Percentiles rank a stretch among this genome's conserved stretches.
phyloP scores from a whole-genome alignment of 306 rosid species.

The Glycyrrhiza uralensis region DNA sequence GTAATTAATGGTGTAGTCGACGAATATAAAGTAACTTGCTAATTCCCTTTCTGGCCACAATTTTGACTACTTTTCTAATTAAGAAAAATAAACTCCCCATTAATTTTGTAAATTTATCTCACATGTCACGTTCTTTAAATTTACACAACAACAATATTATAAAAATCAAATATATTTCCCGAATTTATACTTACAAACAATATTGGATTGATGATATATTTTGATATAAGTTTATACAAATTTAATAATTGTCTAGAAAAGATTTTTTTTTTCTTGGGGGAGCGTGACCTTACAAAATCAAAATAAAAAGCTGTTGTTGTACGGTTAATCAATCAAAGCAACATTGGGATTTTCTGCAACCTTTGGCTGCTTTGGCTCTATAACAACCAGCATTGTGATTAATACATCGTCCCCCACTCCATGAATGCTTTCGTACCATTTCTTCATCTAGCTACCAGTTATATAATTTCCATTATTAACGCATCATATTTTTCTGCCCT shows the following conservation, averaged over 20 bases:
- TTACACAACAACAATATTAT: too few relatives aligned
- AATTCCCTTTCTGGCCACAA: background rate
- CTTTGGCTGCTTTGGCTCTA: background rate
- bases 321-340: background rate
- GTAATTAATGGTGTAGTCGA: too few relatives aligned
- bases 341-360: constrained; percentile 15
- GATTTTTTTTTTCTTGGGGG: too few relatives aligned
- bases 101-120: background rate
- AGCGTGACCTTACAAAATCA: background rate
- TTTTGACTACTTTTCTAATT: background rate
- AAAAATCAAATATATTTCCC: too few relatives aligned
- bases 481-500: background rate
- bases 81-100: background rate
- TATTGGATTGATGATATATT: too few relatives aligned
- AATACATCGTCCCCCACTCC: constrained; percentile 8
- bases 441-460: background rate
- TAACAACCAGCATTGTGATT: constrained; percentile 36
- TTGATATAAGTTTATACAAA: too few relatives aligned
- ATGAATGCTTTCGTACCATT: constrained; percentile 1
- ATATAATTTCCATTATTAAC: background rate
- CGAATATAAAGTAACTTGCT: too few relatives aligned
- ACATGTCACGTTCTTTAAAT: background rate
- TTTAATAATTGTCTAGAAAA: background rate
- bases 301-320: background rate
- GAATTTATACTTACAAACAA: too few relatives aligned